Conservation (phyloP, 2,329 filamentous ascomycete genomes). For the Blastomyces emzantsi region DNA sequence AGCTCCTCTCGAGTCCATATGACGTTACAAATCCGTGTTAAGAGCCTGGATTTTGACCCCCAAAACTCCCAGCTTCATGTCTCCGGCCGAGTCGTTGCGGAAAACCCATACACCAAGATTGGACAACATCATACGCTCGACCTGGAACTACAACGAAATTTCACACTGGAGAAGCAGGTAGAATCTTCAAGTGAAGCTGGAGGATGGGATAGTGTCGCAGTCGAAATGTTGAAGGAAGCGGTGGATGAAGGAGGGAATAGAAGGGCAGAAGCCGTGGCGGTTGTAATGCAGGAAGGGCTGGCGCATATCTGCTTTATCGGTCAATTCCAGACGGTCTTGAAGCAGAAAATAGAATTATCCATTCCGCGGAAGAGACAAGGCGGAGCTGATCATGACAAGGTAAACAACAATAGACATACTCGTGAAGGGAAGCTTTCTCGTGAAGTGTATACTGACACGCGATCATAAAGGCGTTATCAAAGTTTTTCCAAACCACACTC, state of each 20-base stretch:
- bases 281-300: constrained; percentile 77
- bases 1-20: constrained; percentile 56
- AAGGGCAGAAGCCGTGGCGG: constrained; percentile 73
- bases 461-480: constrained; percentile 51
- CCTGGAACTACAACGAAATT: constrained; percentile 77
- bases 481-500: constrained; percentile 71
- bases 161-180: constrained; percentile 73
- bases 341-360: constrained; percentile 41
- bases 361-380: constrained; percentile 41
- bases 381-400: constrained; percentile 43
- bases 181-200: constrained; percentile 36
- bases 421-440: not conserved
- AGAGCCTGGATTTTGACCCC: constrained; percentile 59
- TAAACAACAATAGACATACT: constrained; percentile 15
- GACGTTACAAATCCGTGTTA: constrained; percentile 56
- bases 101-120: constrained; percentile 59
- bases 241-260: constrained; percentile 59
- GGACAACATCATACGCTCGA: constrained; percentile 66
- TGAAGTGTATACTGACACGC: not conserved
- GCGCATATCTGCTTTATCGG: constrained; percentile 46
- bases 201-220: constrained; percentile 84
- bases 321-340: constrained; percentile 41
- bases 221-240: constrained; percentile 68
- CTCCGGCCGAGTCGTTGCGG: constrained; percentile 54
- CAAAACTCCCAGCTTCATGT: constrained; percentile 61